These are phyloP conservation scores for Dioscorea dumetorum DNA, from an alignment of 106 monocot genomes.

Conservation along the genomic window DNA sequence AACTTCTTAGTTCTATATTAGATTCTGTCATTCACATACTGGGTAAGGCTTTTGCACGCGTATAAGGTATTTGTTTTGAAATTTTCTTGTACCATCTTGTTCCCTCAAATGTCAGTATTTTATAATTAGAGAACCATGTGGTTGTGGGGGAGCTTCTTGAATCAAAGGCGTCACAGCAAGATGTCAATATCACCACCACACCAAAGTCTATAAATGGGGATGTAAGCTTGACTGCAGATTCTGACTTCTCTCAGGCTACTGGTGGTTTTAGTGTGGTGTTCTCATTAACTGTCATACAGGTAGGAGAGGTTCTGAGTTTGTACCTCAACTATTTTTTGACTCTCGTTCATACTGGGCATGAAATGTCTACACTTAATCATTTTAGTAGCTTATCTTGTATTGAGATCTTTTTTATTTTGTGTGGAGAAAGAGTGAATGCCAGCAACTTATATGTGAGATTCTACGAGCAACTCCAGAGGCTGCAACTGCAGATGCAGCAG, in stretches of 20 bases:
- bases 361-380: not conserved
- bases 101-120: not conserved
- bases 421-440: constrained; percentile 91
- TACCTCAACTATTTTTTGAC: not conserved
- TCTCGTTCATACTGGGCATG: not conserved
- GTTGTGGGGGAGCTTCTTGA: constrained; percentile 92
- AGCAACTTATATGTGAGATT: constrained; percentile 97
- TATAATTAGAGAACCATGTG: constrained; percentile 77
- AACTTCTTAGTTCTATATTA: constrained; percentile 67
- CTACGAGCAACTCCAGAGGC: constrained; percentile 98
- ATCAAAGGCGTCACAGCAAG: constrained; percentile 65
- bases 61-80: not conserved
- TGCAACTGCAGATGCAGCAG: constrained; percentile 97
- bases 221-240: constrained; percentile 65
- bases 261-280: constrained; percentile 93
- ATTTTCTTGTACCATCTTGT: not conserved
- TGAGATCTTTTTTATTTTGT: constrained; percentile 10
- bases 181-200: constrained; percentile 56
- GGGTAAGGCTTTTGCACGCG: constrained; percentile 34
- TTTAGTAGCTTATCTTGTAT: constrained; percentile 1
- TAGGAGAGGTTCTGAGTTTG: constrained; percentile 11
- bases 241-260: constrained; percentile 75
- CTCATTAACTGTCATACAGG: constrained; percentile 90
- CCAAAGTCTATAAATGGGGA: constrained; percentile 54
- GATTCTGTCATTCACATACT: constrained; percentile 66